Evolutionary conservation across 1,284 basidiomycete genomes (phyloP).

Genomic region (Sphagnurus paluster): DNA sequence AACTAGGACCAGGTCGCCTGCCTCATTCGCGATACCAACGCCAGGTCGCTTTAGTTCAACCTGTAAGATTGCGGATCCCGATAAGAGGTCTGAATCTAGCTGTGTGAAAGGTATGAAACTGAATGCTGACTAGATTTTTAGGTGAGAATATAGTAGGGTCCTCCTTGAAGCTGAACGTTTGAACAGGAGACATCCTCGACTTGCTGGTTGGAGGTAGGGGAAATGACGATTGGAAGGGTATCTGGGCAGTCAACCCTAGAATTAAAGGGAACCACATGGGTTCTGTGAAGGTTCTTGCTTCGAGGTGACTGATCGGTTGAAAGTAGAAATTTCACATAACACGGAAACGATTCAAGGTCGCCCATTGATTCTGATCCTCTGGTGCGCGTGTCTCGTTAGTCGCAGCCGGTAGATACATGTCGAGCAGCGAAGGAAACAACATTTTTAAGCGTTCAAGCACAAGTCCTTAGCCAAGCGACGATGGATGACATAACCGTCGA

Average conservation of each 20-base stretch:
- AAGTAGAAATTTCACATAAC: too few species aligned
- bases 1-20: constrained; percentile 67
- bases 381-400: too few species aligned
- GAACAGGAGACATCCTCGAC: constrained; percentile 29
- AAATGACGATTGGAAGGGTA: constrained; percentile 41
- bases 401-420: too few species aligned
- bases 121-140: constrained; percentile 42
- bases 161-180: constrained; percentile 56
- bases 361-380: too few species aligned
- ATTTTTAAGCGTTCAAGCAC: too few species aligned
- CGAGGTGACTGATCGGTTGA: too few species aligned
- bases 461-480: too few species aligned
- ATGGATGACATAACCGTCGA: too few species aligned
- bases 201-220: constrained; percentile 20
- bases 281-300: not conserved
- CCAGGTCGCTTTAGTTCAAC: constrained; percentile 68
- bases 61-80: constrained; percentile 24
- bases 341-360: too few species aligned
- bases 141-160: constrained; percentile 65
- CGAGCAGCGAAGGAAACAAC: too few species aligned
- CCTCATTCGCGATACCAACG: constrained; percentile 59
- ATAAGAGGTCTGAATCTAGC: too few species aligned
- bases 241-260: constrained; percentile 53
- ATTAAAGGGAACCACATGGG: constrained; percentile 43
- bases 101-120: too few species aligned